A percentile compares a stretch with the other conserved stretches of the same genome.
phyloP scores from a whole-genome alignment of 2,329 filamentous ascomycete species.

The Fusarium pseudoanthophilum region DNA sequence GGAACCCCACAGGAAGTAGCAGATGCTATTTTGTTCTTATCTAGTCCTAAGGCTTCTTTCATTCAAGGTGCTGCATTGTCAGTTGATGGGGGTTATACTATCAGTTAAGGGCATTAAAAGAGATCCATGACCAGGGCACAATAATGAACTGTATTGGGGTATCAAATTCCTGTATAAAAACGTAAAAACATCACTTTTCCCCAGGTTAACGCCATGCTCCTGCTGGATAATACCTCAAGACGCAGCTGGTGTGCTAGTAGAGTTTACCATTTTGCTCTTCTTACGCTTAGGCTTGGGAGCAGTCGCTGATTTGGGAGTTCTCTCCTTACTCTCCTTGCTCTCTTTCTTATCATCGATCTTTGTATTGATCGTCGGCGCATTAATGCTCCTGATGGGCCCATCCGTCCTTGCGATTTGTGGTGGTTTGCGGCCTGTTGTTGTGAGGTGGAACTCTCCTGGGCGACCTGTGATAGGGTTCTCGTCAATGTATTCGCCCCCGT shows the following conservation, averaged over 20 bases:
- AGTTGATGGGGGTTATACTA: slow-evolving; percentile 58
- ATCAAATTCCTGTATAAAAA: slow-evolving; percentile 37
- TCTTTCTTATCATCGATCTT: slow-evolving; percentile 60
- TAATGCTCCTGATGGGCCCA: slow-evolving; percentile 49
- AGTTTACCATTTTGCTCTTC: slow-evolving; percentile 59
- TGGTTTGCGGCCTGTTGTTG: slow-evolving; percentile 67
- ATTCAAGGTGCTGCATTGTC: slow-evolving; percentile 57
- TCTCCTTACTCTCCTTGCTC: slow-evolving; percentile 58
- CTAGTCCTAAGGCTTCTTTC: slow-evolving; percentile 57
- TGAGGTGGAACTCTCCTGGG: slow-evolving; percentile 73
- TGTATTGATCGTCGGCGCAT: slow-evolving; percentile 53
- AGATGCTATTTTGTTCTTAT: slow-evolving; percentile 58
- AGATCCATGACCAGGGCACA: background rate
- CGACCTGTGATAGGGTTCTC: slow-evolving; percentile 75
- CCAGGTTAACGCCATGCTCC: slow-evolving; percentile 11
- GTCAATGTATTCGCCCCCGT: slow-evolving; percentile 73
- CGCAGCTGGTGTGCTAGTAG: slow-evolving; percentile 48
- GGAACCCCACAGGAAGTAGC: slow-evolving; percentile 59
- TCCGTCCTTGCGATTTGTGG: slow-evolving; percentile 47
- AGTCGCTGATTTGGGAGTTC: slow-evolving; percentile 56
- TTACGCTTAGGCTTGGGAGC: slow-evolving; percentile 58
- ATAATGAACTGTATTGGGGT: slow-evolving; percentile 35
- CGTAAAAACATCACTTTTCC: background rate
- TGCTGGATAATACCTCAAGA: slow-evolving; percentile 27
- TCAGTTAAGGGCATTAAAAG: slow-evolving; percentile 29